phyloP scores from a whole-genome alignment of 208 protist species.

The Angomonas deanei region DNA sequence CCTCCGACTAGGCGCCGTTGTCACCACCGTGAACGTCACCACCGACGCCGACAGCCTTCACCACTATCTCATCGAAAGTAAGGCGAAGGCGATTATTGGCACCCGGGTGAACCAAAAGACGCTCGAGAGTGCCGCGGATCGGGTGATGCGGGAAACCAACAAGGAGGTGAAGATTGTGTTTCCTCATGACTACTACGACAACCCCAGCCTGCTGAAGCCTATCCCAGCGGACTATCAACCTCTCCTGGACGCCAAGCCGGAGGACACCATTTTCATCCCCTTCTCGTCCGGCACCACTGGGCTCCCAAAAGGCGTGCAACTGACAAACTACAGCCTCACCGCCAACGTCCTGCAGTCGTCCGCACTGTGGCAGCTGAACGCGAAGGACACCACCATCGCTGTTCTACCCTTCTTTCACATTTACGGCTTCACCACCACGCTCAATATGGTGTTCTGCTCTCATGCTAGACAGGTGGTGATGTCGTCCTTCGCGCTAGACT shows the following conservation, averaged over 20 bases:
- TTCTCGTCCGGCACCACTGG: conserved; percentile 43
- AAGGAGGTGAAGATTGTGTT: conserved; percentile 21
- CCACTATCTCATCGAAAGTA: conserved; percentile 22
- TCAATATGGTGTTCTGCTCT: conserved; percentile 20
- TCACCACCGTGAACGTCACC: conserved; percentile 30
- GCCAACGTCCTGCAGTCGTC: conserved; percentile 24
- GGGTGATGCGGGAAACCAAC: conserved; percentile 26
- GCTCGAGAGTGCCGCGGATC: conserved; percentile 19
- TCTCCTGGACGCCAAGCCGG: conserved; percentile 7
- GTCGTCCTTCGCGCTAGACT: conserved; percentile 32
- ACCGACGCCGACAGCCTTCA: conserved; percentile 21
- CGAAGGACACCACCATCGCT: conserved; percentile 10
- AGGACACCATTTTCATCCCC: conserved; percentile 36
- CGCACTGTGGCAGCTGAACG: background rate
- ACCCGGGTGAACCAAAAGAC: conserved; percentile 30
- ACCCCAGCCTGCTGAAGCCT: background rate
- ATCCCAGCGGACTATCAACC: conserved; percentile 30
- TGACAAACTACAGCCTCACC: conserved; percentile 23
- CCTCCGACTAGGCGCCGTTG: conserved; percentile 22
- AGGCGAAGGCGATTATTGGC: conserved; percentile 27
- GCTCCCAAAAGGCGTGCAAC: conserved; percentile 54
- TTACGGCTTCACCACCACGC: conserved; percentile 56
- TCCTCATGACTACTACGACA: conserved; percentile 10
- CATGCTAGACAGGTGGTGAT: conserved; percentile 30
- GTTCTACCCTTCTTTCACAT: conserved; percentile 85